Base-by-base conservation (phyloP, 345 rosid species). In the Durio zibethinus region DNA sequence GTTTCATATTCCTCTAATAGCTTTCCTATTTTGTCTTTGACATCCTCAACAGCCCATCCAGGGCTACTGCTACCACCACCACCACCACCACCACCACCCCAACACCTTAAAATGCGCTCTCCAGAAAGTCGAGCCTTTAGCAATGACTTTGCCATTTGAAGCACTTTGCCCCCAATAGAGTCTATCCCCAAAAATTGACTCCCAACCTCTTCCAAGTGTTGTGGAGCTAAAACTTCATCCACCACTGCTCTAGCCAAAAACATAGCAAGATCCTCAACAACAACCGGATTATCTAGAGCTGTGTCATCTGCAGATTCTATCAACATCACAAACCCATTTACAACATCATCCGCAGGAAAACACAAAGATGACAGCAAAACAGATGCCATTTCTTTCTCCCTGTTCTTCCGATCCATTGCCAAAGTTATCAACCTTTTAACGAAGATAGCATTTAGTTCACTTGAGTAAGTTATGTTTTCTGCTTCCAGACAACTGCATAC, bases 31-130 rank as follows among this genome's bases (percentile, higher is more conserved):
- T 87, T 89, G 66, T 89, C 93, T 76, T 94, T 92, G 48, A 90
- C 95, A 76, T 94, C 98, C 50, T 85, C 92, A 60, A 86, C 87
- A 0, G 91, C 92, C 80, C 92, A 89, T 43, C 98, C 94, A 0
- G 89, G 90, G 59, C 81, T 82, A 56, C 86, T 85, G 23, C 83
- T 70, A 73, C 93, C 93, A 31, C 93, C 89, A 5, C 92, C 91
- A 42, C 98, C 98, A n/a, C 98, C 95, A 94, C 76, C 94, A 94
- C 64, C 98, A 5, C 92, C 91, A 42, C 98, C 98, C 98, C 95
- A 94, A 77, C 94, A 94, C 64, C 98, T 87, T 62, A 90, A 72
- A 68, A 93, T 93, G 70, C 98, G 75, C 80, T 93, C 98, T 10
- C 97, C 95, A 0, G 94, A 87, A 10, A 90, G 98, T 56, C 92